Evolutionary conservation across 1,284 basidiomycete genomes (phyloP).

Genomic region (Tetrapyrgos nigripes): DNA sequence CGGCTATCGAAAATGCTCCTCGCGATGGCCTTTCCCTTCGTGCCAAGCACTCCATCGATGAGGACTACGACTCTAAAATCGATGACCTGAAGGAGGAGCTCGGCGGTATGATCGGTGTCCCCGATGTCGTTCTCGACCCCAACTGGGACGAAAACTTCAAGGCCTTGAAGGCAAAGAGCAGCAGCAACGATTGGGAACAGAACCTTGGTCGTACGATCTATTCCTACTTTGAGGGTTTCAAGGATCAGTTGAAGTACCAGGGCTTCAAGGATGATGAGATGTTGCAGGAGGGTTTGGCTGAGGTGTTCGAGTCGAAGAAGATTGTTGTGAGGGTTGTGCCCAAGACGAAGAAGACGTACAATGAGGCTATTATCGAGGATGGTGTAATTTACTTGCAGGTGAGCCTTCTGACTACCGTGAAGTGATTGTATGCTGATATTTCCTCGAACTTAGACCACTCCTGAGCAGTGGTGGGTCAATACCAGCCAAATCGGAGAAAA

Average conservation of each 20-base stretch:
- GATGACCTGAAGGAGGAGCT: slow-evolving; percentile 35
- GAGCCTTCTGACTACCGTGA: not conserved
- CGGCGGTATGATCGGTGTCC: slow-evolving; percentile 30
- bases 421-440: not conserved
- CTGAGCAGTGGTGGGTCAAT: slow-evolving; percentile 4
- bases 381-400: slow-evolving; percentile 42
- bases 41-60: slow-evolving; percentile 38
- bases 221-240: slow-evolving; percentile 31
- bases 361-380: slow-evolving; percentile 39
- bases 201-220: slow-evolving; percentile 29
- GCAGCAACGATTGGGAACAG: slow-evolving; percentile 30
- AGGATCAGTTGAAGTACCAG: slow-evolving; percentile 32
- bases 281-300: slow-evolving; percentile 43
- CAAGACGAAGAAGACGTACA: slow-evolving; percentile 24
- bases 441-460: slow-evolving; percentile 1
- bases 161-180: slow-evolving; percentile 25
- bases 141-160: slow-evolving; percentile 43
- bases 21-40: slow-evolving; percentile 35
- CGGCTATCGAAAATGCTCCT: slow-evolving; percentile 26
- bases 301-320: slow-evolving; percentile 37
- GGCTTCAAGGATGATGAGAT: slow-evolving; percentile 43
- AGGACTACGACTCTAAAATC: slow-evolving; percentile 33
- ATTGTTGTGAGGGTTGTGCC: slow-evolving; percentile 41
- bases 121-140: slow-evolving; percentile 41
- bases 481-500: not conserved